Conservation (phyloP, 768 basidiomycete species). For the Chalciporus sphaerocephalus region DNA sequence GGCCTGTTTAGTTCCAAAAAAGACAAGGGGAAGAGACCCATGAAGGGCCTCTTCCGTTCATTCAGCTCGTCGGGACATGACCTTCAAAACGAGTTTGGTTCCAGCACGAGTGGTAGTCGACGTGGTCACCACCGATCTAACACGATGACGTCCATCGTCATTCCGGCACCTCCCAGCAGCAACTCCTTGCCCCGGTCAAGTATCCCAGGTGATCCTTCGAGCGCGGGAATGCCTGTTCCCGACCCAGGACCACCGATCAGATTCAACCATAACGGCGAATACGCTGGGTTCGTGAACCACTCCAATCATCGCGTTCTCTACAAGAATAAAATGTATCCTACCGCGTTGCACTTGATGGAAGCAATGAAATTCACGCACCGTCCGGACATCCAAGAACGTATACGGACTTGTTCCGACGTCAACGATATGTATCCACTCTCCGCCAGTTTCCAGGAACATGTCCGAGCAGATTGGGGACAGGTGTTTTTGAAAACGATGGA, state of each 20-base stretch:
- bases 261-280: constrained; percentile 42
- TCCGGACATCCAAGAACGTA: constrained; percentile 52
- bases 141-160: constrained; percentile 21
- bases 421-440: constrained; percentile 38
- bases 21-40: constrained; percentile 34
- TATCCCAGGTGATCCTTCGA: background rate
- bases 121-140: constrained; percentile 20
- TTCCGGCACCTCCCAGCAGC: constrained; percentile 12
- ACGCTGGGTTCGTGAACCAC: constrained; percentile 56
- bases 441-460: constrained; percentile 30
- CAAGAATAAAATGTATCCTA: constrained; percentile 53
- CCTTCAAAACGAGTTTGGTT: constrained; percentile 12
- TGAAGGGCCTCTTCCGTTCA: constrained; percentile 45
- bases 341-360: constrained; percentile 72
- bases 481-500: constrained; percentile 55
- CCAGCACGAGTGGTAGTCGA: constrained; percentile 14
- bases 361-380: constrained; percentile 61
- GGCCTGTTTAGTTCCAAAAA: constrained; percentile 23
- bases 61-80: constrained; percentile 31
- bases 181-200: constrained; percentile 2
- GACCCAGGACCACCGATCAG: constrained; percentile 26
- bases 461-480: constrained; percentile 54
- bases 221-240: constrained; percentile 16
- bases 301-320: constrained; percentile 62
- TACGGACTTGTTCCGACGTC: constrained; percentile 43